These are phyloP conservation scores for Cryptococcus floricola DNA, from an alignment of 1,284 basidiomycete species.

Conservation along the genomic window DNA sequence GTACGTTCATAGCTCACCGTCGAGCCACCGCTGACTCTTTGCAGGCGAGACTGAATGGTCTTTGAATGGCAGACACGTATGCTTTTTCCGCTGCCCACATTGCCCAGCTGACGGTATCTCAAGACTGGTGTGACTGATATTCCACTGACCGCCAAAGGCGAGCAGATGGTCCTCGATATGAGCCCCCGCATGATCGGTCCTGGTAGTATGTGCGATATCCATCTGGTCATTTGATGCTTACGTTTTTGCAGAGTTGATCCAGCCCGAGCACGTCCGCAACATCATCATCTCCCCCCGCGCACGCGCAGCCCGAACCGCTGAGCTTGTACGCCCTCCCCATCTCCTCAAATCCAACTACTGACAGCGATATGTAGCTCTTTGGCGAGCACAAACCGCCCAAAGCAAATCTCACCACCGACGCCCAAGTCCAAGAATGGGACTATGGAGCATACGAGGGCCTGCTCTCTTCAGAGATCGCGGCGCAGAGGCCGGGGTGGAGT, in stretches of 20 bases:
- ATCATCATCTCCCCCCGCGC: slow-evolving; percentile 77
- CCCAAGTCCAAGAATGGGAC: slow-evolving; percentile 66
- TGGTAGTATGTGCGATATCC: slow-evolving; percentile 51
- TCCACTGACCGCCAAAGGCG: slow-evolving; percentile 76
- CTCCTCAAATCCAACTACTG: neutral
- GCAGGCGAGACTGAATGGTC: slow-evolving; percentile 92
- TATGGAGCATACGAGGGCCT: slow-evolving; percentile 89
- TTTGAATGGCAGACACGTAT: slow-evolving; percentile 77
- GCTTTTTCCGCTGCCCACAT: slow-evolving; percentile 17
- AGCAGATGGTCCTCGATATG: slow-evolving; percentile 64
- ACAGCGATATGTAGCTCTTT: slow-evolving; percentile 33
- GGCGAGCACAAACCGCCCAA: slow-evolving; percentile 32
- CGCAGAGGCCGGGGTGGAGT: slow-evolving; percentile 62
- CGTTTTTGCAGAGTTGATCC: slow-evolving; percentile 61
- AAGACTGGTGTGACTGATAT: slow-evolving; percentile 87
- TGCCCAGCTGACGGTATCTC: neutral
- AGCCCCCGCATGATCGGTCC: slow-evolving; percentile 67
- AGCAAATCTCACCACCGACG: slow-evolving; percentile 35
- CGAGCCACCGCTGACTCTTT: neutral
- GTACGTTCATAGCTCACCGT: slow-evolving; percentile 14
- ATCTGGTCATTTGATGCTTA: neutral
- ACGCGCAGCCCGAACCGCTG: slow-evolving; percentile 78
- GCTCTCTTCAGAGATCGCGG: slow-evolving; percentile 66
- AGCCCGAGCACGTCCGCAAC: slow-evolving; percentile 71
- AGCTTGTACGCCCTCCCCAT: slow-evolving; percentile 52